Evolutionary conservation across 108 stramenopile genomes (phyloP).

Genomic region (Skeletonema tropicum): DNA sequence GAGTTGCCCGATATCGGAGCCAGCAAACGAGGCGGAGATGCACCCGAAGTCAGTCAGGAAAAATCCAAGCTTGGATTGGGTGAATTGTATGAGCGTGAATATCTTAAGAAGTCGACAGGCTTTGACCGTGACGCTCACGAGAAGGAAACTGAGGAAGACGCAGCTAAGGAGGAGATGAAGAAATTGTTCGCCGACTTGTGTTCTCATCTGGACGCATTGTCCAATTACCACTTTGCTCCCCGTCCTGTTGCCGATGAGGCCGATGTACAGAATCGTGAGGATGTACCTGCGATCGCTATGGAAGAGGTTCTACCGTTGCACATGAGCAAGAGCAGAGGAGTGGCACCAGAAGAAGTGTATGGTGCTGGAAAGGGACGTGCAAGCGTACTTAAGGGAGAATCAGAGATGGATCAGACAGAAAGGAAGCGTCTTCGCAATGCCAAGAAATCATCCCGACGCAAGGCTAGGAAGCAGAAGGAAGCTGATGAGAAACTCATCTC

Average conservation of each 20-base stretch:
- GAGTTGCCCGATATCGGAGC: constrained; percentile 86
- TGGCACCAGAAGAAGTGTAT: constrained; percentile 96
- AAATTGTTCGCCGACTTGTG: constrained; percentile 84
- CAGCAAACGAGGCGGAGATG: constrained; percentile 69
- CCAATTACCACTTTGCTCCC: constrained; percentile 98
- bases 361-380: constrained; percentile 87
- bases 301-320: constrained; percentile 96
- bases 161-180: constrained; percentile 88
- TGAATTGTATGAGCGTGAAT: constrained; percentile 96
- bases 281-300: constrained; percentile 95
- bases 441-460: constrained; percentile 92
- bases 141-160: constrained; percentile 83
- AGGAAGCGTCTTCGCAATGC: constrained; percentile 85
- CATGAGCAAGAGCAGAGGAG: constrained; percentile 86
- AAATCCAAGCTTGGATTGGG: constrained; percentile 96
- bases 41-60: constrained; percentile 96
- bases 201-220: constrained; percentile 94
- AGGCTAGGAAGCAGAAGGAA: constrained; percentile 84
- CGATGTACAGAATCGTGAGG: constrained; percentile 69
- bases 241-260: constrained; percentile 91
- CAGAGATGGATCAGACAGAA: constrained; percentile 87
- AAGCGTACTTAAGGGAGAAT: constrained; percentile 85
- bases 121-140: constrained; percentile 82
- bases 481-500: constrained; percentile 91
- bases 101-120: constrained; percentile 86